Evolutionary conservation across 768 basidiomycete genomes (phyloP).

Genomic region (Trametes cingulata): DNA sequence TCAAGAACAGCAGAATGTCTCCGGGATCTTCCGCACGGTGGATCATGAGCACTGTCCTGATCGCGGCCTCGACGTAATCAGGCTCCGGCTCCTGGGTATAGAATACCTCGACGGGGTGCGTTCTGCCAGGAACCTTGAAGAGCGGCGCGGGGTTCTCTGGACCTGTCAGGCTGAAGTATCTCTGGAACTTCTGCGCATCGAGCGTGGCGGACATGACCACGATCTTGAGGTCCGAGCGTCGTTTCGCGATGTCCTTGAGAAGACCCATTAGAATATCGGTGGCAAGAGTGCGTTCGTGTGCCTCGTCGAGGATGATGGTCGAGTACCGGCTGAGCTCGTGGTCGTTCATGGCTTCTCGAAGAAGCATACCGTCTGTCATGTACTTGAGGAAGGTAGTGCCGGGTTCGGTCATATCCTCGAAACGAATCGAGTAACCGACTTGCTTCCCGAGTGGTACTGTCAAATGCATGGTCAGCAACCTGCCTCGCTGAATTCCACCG

Average conservation of each 20-base stretch:
- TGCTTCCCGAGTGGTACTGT: constrained; percentile 89
- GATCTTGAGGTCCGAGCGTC: constrained; percentile 88
- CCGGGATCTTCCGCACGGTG: constrained; percentile 94
- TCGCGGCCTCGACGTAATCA: constrained; percentile 96
- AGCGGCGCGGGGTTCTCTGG: constrained; percentile 26
- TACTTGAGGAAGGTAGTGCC: constrained; percentile 96
- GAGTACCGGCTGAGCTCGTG: constrained; percentile 86
- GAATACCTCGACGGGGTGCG: constrained; percentile 95
- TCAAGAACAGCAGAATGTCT: constrained; percentile 92
- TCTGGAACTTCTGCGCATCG: constrained; percentile 95
- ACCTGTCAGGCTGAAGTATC: constrained; percentile 66
- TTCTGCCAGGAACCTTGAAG: constrained; percentile 33
- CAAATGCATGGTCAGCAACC: constrained; percentile 15
- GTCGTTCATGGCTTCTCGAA: constrained; percentile 99
- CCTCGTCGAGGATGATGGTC: constrained; percentile 98
- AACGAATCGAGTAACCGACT: constrained; percentile 97
- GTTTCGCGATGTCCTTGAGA: constrained; percentile 79
- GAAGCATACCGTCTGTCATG: constrained; percentile 99
- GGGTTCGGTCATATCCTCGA: constrained; percentile 92
- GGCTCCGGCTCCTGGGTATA: constrained; percentile 91
- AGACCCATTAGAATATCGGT: constrained; percentile 99
- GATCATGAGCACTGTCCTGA: constrained; percentile 95
- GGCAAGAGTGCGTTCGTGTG: constrained; percentile 95
- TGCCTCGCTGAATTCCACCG: too few species aligned
- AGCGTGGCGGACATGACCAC: constrained; percentile 99